These are phyloP conservation scores for Yamadazyma sp. DNA, from an alignment of 1,139 yeast species.

Conservation along the genomic window DNA sequence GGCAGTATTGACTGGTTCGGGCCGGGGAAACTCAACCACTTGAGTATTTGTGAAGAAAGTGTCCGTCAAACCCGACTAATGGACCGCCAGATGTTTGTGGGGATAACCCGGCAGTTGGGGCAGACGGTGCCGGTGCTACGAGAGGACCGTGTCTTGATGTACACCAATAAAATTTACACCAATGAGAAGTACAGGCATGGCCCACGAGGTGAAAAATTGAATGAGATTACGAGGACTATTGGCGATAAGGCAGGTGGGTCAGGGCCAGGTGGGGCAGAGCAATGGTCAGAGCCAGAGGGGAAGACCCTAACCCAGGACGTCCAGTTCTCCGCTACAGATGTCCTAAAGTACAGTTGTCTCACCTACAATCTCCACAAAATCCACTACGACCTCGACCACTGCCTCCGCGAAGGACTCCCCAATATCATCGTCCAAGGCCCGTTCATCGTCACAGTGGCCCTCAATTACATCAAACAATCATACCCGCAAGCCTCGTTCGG, in stretches of 20 bases:
- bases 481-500: conserved; percentile 13
- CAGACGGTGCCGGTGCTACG: conserved; percentile 15
- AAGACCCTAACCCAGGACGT: conserved; percentile 4
- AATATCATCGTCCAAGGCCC: conserved; percentile 81
- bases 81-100: conserved; percentile 41
- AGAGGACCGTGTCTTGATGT: conserved; percentile 36
- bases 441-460: conserved; percentile 56
- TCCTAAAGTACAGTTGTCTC: conserved; percentile 61
- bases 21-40: conserved; percentile 32
- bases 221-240: no score
- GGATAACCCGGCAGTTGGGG: conserved; percentile 32
- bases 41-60: conserved; percentile 45
- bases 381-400: conserved; percentile 65
- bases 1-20: conserved; percentile 53
- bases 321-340: conserved; percentile 6
- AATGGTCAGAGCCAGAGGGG: no score
- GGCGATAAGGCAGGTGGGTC: no score
- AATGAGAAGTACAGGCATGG: no score
- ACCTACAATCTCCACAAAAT: conserved; percentile 82
- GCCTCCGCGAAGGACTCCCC: conserved; percentile 59
- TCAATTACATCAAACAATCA: conserved; percentile 45
- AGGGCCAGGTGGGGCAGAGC: no score
- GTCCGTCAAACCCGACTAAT: conserved; percentile 36
- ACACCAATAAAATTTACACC: conserved; percentile 29
- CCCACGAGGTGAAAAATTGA: no score